Base-by-base conservation (phyloP, 1,139 yeast species). In the Candida sanyaensis region DNA sequence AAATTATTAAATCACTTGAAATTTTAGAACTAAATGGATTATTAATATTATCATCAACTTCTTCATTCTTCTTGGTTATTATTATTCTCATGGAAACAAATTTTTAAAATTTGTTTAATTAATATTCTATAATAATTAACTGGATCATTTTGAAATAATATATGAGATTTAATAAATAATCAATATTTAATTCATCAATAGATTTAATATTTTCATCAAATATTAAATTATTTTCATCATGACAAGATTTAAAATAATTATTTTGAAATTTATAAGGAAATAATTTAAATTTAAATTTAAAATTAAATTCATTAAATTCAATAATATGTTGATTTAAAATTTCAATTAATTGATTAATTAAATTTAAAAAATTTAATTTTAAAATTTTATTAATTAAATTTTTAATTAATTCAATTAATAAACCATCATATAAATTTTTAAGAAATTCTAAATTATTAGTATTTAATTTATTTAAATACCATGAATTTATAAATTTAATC, bases 381-480 rank as follows among this genome's bases (percentile, higher is more conserved):
- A 55, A 53, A 10, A 63, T 48, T 40, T 75, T 53, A 11, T 36
- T 41, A 8, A 65, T 50, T 30, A 69, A 43, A 46, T 65, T 69
- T 33, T 56, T 55, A 3, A 69, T 59, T 37, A 73, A 57, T 28
- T 61, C 69, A 50, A 73, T 61, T 41, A 75, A 51, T 6, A 65
- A 50, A 34, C 53, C 55, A 24, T 36, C 39, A 53, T 74, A 73
- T n/a, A 73, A 62, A 17, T 49, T 48, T 39, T 54, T 61, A 17
- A 73, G 49, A 53, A 75, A 73, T 37, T 68, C 74, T 44, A 61
- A 49, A 51, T 72, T 71, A 41, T 69, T 71, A 2, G 79, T 73
- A 48, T 73, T 72, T 21, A 75, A 58, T 51, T 71, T 73, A 31
- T 49, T 52, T 38, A 67, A 56, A 53, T 73, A 75, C 80, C 80